Conservation (phyloP, 352 stramenopile genomes). For the Thalassiosira mediterranea region DNA sequence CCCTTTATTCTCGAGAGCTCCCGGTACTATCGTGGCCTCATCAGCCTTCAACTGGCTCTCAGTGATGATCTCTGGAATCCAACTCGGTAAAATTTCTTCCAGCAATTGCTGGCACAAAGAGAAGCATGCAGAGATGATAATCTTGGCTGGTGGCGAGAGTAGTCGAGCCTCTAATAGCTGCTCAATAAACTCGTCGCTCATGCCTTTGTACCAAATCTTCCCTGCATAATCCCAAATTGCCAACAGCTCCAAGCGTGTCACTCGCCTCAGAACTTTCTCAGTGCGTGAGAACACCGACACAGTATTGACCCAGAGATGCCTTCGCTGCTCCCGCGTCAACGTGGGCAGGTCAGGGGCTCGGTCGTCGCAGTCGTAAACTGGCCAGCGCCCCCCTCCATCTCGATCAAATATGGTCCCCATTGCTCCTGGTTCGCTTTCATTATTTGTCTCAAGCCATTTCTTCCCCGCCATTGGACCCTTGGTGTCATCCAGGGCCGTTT, state of each 20-base stretch:
- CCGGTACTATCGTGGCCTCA: not conserved
- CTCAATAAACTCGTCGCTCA: not conserved
- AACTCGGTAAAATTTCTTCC: not conserved
- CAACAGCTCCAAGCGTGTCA: slow-evolving; percentile 3
- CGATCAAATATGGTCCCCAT: not conserved
- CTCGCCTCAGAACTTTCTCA: not conserved
- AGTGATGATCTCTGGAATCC: not conserved
- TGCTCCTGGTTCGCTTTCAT: too few relatives aligned
- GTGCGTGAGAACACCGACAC: slow-evolving; percentile 10
- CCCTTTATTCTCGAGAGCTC: not conserved
- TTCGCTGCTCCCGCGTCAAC: not conserved
- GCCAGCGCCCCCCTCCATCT: not conserved
- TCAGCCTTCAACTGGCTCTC: not conserved
- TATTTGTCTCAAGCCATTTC: not conserved
- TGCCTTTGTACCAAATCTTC: not conserved
- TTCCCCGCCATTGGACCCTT: not conserved
- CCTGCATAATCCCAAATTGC: slow-evolving; percentile 16
- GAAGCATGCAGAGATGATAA: not conserved
- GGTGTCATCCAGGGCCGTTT: slow-evolving; percentile 1
- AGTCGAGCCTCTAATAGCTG: not conserved
- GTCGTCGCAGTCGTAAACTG: not conserved
- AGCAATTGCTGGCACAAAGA: too few relatives aligned
- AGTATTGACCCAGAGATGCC: not conserved
- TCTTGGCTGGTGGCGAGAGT: not conserved
- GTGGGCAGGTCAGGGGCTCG: not conserved